Percentiles rank a stretch among this genome's conserved stretches.
phyloP scores from a whole-genome alignment of 2,329 filamentous ascomycete genomes.

The Botrytis squamosa region DNA sequence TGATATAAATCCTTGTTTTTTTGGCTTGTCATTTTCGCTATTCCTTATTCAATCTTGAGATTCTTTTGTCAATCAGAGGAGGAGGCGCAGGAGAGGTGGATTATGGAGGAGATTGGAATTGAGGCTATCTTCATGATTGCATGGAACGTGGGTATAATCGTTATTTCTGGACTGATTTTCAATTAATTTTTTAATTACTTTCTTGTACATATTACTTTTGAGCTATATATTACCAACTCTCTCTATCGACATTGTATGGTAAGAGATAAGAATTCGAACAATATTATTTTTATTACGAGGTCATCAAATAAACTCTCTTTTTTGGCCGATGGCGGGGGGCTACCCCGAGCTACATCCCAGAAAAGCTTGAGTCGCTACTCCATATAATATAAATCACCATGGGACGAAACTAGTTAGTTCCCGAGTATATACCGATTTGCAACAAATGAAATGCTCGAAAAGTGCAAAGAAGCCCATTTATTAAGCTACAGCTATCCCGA shows the following conservation, averaged over 20 bases:
- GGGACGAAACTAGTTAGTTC: background rate
- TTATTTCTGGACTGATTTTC: background rate
- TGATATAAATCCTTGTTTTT: background rate
- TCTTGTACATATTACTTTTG: background rate
- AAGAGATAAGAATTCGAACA: conserved; percentile 5
- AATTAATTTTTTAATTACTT: background rate
- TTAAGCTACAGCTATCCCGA: background rate
- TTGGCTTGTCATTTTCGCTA: background rate
- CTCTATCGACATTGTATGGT: background rate
- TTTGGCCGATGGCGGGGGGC: background rate
- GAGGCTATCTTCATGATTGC: background rate
- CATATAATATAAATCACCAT: background rate
- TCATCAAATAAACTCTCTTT: background rate
- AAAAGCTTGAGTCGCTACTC: background rate
- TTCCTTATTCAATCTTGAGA: conserved; percentile 25
- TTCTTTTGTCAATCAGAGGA: conserved; percentile 20
- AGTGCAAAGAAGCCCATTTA: background rate
- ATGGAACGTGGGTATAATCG: background rate
- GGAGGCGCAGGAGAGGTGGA: background rate
- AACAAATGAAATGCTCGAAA: background rate
- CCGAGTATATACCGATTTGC: background rate
- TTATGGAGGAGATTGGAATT: conserved; percentile 4
- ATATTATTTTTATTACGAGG: background rate
- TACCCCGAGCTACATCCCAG: background rate
- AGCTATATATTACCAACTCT: background rate